Conservation (phyloP, 2,329 filamentous ascomycete genomes). For the Microdochium trichocladiopsis region DNA sequence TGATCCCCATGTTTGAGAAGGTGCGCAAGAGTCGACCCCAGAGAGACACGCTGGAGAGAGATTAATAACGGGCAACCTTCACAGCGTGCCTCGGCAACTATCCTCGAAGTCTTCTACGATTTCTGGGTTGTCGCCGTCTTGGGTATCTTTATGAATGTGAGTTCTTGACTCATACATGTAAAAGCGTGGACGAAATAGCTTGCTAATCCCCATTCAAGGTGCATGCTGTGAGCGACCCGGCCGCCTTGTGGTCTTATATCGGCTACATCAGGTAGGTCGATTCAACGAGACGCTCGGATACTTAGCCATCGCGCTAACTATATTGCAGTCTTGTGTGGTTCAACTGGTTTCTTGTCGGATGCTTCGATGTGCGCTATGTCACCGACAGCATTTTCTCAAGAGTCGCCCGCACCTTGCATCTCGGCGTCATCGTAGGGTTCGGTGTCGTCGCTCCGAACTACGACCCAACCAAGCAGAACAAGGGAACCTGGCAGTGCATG, state of each 20-base stretch:
- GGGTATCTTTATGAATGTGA: conserved; percentile 46
- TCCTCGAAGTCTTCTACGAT: conserved; percentile 48
- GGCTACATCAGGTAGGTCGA: conserved; percentile 37
- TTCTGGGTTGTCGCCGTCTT: conserved; percentile 57
- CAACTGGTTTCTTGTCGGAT: conserved; percentile 55
- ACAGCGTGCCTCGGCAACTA: not conserved
- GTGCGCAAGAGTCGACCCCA: not conserved
- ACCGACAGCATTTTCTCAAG: conserved; percentile 57
- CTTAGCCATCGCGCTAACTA: conserved; percentile 19
- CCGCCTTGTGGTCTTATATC: conserved; percentile 30
- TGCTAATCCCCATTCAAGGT: conserved; percentile 1
- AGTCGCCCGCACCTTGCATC: conserved; percentile 48
- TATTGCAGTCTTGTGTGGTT: conserved; percentile 44
- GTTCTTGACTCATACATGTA: conserved; percentile 2
- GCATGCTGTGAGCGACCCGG: conserved; percentile 9
- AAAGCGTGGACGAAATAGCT: too few species aligned
- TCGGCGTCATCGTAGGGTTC: conserved; percentile 57
- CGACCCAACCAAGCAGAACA: conserved; percentile 24
- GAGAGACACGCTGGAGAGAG: not conserved
- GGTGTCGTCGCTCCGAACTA: conserved; percentile 46
- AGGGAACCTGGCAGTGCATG: conserved; percentile 26
- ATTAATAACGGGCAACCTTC: not conserved
- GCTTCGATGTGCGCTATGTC: conserved; percentile 60
- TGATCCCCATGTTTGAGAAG: conserved; percentile 2
- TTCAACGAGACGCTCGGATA: conserved; percentile 13